A percentile compares a stretch with the other conserved stretches of the same genome.
Evolutionary conservation across 352 stramenopile genomes (phyloP).

Genomic region (Bremia lactucae): DNA sequence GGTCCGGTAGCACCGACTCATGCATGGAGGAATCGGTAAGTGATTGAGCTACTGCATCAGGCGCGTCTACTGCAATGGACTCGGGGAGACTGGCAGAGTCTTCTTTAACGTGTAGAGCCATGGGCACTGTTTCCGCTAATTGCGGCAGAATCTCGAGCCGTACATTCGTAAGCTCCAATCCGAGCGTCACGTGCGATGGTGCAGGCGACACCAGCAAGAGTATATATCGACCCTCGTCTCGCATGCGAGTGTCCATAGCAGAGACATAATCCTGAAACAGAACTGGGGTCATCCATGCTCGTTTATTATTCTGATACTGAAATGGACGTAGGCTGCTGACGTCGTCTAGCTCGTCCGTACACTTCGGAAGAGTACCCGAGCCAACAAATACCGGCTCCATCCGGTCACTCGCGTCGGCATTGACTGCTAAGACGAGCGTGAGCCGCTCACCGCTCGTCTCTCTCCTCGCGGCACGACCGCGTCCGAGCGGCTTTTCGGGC

Average conservation of each 20-base stretch:
- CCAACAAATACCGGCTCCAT: slow-evolving; percentile 51
- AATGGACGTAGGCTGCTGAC: slow-evolving; percentile 12
- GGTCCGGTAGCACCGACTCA: too few relatives aligned
- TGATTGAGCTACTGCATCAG: slow-evolving; percentile 5
- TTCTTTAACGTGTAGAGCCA: slow-evolving; percentile 31
- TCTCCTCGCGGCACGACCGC: slow-evolving; percentile 12
- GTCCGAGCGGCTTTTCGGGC: slow-evolving; percentile 31
- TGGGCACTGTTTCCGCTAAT: slow-evolving; percentile 26
- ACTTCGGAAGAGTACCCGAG: slow-evolving; percentile 13
- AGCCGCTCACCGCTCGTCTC: slow-evolving; percentile 20
- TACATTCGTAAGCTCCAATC: slow-evolving; percentile 43
- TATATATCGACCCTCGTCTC: slow-evolving; percentile 30
- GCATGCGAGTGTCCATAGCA: slow-evolving; percentile 36
- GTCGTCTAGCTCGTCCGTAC: slow-evolving; percentile 8
- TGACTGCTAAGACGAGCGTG: slow-evolving; percentile 31
- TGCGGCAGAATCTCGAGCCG: slow-evolving; percentile 37
- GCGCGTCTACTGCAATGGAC: slow-evolving; percentile 15
- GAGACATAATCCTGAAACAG: slow-evolving; percentile 50
- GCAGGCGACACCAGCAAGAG: slow-evolving; percentile 30
- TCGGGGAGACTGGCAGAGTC: slow-evolving; percentile 16
- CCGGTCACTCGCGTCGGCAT: slow-evolving; percentile 40
- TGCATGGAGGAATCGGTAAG: slow-evolving; percentile 4
- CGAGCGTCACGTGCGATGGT: slow-evolving; percentile 36
- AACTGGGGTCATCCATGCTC: slow-evolving; percentile 46
- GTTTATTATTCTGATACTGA: slow-evolving; percentile 44